These are phyloP conservation scores for Aspergillus sclerotiicarbonarius DNA, from an alignment of 495 filamentous ascomycete species.

Conservation along the genomic window DNA sequence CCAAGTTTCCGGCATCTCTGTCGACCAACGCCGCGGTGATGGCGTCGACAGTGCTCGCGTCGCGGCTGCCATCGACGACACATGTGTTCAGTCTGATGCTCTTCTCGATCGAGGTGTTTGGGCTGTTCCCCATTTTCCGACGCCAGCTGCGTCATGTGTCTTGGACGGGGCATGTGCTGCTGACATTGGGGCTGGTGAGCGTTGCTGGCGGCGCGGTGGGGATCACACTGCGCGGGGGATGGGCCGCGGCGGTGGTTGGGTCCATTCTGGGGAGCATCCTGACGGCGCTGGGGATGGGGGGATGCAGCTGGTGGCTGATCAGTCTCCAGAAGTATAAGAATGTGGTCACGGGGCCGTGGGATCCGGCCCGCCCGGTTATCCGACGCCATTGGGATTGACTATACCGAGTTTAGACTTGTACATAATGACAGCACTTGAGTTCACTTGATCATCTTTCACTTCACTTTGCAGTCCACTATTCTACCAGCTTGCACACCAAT, in stretches of 20 bases:
- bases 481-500: no score
- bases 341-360: slow-evolving; percentile 97
- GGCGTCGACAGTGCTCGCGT: slow-evolving; percentile 90
- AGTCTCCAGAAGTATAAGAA: slow-evolving; percentile 98
- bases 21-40: slow-evolving; percentile 95
- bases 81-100: slow-evolving; percentile 95
- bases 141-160: slow-evolving; percentile 78
- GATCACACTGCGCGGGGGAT: slow-evolving; percentile 68
- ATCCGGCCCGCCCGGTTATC: slow-evolving; percentile 85
- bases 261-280: slow-evolving; percentile 69
- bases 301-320: slow-evolving; percentile 97
- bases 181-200: slow-evolving; percentile 78
- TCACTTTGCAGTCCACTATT: no score
- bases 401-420: no score
- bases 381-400: slow-evolving; percentile 56
- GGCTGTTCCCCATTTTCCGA: slow-evolving; percentile 91
- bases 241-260: slow-evolving; percentile 68
- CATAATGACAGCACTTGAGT: no score
- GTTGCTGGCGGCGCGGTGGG: slow-evolving; percentile 77
- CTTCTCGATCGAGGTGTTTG: slow-evolving; percentile 96
- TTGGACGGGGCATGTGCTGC: slow-evolving; percentile 75
- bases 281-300: slow-evolving; percentile 78
- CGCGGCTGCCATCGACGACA: slow-evolving; percentile 78
- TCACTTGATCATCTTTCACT: no score
- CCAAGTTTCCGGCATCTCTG: slow-evolving; percentile 76